Conservation (phyloP, 2,329 filamentous ascomycete species). For the Alternaria sp. region DNA sequence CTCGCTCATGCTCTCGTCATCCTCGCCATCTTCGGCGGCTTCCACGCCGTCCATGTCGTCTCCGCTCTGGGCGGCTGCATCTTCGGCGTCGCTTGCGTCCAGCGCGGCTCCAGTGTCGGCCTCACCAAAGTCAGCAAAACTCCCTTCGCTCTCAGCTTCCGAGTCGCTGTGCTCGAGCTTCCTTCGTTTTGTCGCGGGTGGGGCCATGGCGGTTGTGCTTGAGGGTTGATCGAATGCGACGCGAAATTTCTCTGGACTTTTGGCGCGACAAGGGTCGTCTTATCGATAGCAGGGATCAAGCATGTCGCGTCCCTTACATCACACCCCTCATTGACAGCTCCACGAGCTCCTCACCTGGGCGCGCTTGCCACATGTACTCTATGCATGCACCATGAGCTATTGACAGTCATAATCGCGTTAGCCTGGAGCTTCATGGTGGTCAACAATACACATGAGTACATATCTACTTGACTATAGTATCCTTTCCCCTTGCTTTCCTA, state of each 20-base stretch:
- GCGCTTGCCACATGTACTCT: conserved; percentile 9
- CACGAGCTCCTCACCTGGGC: conserved; percentile 5
- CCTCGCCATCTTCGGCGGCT: conserved; percentile 17
- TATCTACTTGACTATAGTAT: conserved; percentile 12
- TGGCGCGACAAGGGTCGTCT: conserved; percentile 22
- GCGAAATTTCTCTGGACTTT: conserved; percentile 34
- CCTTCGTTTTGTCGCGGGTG: conserved; percentile 56
- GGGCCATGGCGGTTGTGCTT: conserved; percentile 40
- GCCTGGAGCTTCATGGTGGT: not conserved
- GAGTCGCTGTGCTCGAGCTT: conserved; percentile 55
- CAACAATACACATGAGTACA: not conserved
- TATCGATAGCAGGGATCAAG: conserved; percentile 34
- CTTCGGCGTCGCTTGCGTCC: conserved; percentile 25
- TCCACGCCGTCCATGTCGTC: conserved; percentile 22
- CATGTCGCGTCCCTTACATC: conserved; percentile 2
- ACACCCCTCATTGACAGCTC: conserved; percentile 13
- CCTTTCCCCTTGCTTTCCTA: conserved; percentile 13
- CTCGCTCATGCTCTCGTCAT: conserved; percentile 26
- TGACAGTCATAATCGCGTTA: conserved; percentile 6
- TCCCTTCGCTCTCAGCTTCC: conserved; percentile 38
- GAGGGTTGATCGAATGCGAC: conserved; percentile 14
- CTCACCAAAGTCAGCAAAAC: conserved; percentile 36
- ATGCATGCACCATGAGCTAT: conserved; percentile 5
- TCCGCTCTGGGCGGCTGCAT: conserved; percentile 19
- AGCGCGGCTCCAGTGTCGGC: conserved; percentile 25